phyloP scores from a whole-genome alignment of 306 rosid species.

The Aeschynomene evenia region DNA sequence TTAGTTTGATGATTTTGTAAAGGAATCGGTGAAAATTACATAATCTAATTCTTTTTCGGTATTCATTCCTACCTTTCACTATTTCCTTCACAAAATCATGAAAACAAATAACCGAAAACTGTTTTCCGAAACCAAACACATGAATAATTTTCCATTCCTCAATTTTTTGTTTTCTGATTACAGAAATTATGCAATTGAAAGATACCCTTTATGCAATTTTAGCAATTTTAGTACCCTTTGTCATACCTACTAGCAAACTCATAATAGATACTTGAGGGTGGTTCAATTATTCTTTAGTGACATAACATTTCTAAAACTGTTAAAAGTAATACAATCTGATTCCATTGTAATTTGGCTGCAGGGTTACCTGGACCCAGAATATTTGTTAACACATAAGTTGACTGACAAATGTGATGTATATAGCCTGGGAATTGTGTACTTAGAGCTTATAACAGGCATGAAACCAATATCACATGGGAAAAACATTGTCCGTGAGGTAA shows the following conservation, averaged over 20 bases:
- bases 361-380: slow-evolving; percentile 86
- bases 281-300: background rate
- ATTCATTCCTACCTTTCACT: no score
- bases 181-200: background rate
- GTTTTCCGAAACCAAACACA: no score
- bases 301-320: background rate
- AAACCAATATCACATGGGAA: slow-evolving; percentile 74
- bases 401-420: slow-evolving; percentile 82
- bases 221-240: background rate
- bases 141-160: slow-evolving; percentile 10
- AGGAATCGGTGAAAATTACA: no score
- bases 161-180: background rate
- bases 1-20: no score
- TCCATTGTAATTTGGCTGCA: slow-evolving; percentile 32
- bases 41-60: no score
- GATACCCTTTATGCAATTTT: background rate
- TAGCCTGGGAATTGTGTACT: slow-evolving; percentile 73
- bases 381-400: slow-evolving; percentile 65
- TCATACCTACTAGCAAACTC: background rate
- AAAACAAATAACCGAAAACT: no score
- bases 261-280: background rate
- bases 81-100: no score
- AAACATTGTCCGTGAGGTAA: slow-evolving; percentile 81
- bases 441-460: slow-evolving; percentile 69
- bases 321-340: background rate